These are phyloP conservation scores for Corrigiola litoralis DNA, from an alignment of 179 eudicot species.

Conservation along the genomic window DNA sequence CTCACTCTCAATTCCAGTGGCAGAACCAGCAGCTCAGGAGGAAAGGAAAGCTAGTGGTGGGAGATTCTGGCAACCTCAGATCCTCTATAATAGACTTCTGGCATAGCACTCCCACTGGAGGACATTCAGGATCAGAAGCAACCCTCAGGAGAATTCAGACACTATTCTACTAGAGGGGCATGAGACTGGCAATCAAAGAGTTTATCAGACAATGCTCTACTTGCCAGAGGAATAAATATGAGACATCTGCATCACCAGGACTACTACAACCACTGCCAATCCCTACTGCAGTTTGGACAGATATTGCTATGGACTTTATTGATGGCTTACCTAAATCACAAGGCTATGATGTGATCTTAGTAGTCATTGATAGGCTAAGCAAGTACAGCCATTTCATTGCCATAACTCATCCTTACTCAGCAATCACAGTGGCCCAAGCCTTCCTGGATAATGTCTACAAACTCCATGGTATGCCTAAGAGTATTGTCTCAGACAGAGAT, in stretches of 20 bases:
- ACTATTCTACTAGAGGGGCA: neutral
- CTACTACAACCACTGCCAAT: neutral
- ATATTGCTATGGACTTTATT: neutral
- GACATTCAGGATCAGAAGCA: neutral
- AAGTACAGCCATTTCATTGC: neutral
- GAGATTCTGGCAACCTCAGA: neutral
- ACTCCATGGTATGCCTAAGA: neutral
- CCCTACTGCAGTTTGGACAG: neutral
- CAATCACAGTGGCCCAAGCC: neutral
- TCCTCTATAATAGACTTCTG: neutral
- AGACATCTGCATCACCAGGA: neutral
- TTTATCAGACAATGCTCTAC: neutral
- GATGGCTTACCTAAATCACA: neutral
- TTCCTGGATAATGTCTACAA: neutral
- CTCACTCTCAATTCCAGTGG: neutral
- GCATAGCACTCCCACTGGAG: neutral
- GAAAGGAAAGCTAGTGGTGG: neutral
- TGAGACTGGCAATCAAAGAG: neutral
- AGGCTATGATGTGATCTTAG: neutral
- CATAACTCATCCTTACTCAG: neutral
- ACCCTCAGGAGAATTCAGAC: neutral
- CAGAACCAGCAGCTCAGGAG: neutral
- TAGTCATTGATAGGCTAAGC: neutral
- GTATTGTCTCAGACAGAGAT: neutral
- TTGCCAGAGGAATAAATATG: neutral